Evolutionary conservation across 1,284 basidiomycete genomes (phyloP).

Genomic region (Leucoagaricus sp.): DNA sequence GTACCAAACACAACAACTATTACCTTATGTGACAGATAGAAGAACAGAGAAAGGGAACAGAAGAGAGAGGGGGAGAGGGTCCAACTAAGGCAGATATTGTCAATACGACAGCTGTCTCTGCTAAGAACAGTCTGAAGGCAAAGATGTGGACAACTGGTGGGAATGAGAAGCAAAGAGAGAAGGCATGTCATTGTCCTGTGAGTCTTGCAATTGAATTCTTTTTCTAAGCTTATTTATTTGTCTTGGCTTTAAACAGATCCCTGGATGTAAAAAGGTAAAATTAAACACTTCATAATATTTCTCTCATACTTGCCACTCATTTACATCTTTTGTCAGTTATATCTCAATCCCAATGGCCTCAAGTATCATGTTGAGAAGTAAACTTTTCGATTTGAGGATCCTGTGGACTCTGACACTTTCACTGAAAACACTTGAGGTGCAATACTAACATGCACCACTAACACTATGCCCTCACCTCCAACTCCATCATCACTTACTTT

Average conservation of each 20-base stretch:
- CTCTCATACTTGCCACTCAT: not conserved
- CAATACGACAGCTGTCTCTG: constrained; percentile 14
- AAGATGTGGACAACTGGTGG: constrained; percentile 10
- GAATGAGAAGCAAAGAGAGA: constrained; percentile 27
- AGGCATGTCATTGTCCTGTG: constrained; percentile 35
- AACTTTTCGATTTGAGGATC: constrained; percentile 46
- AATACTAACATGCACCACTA: not conserved
- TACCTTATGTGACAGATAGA: not conserved
- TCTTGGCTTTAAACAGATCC: constrained; percentile 28
- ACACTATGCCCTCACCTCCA: not conserved
- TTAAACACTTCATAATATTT: not conserved
- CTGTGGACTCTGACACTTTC: constrained; percentile 4
- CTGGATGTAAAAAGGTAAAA: constrained; percentile 42
- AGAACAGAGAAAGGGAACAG: not conserved
- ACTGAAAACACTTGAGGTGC: constrained; percentile 7
- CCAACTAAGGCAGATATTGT: constrained; percentile 13
- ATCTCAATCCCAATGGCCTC: constrained; percentile 63
- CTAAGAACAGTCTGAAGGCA: constrained; percentile 9
- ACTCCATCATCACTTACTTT: not conserved
- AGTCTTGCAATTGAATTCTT: constrained; percentile 11
- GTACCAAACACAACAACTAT: not conserved
- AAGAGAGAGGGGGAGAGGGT: constrained; percentile 6
- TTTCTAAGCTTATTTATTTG: constrained; percentile 4
- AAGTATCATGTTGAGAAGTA: constrained; percentile 67
- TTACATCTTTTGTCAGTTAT: constrained; percentile 30